Conservation (phyloP, 176 grass and related monocot species). For the Luzula sylvatica region DNA sequence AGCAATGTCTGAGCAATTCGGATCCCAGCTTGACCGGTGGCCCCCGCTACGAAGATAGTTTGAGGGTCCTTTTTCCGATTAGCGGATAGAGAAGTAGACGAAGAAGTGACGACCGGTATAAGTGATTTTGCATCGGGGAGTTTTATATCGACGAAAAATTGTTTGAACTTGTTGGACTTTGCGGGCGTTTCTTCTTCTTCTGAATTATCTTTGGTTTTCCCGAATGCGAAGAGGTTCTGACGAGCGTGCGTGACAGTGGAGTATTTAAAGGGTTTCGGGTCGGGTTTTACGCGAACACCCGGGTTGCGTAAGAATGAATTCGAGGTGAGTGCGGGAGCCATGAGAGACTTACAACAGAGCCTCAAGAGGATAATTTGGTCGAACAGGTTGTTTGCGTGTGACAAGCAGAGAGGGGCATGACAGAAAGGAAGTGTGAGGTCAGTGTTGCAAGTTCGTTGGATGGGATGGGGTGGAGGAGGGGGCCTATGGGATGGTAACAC, state of each 20-base stretch:
- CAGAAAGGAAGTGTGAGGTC: conserved; percentile 1
- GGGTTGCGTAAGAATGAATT: conserved; percentile 38
- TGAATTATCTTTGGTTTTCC: conserved; percentile 21
- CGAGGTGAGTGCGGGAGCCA: conserved; percentile 90
- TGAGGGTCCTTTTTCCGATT: conserved; percentile 53
- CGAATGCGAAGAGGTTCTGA: conserved; percentile 29
- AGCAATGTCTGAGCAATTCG: conserved; percentile 69
- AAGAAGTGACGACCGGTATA: conserved; percentile 40
- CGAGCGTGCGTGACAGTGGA: conserved; percentile 25
- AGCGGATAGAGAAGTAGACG: conserved; percentile 30
- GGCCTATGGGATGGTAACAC: conserved; percentile 7
- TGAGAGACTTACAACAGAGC: conserved; percentile 23
- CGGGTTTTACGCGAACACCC: conserved; percentile 27
- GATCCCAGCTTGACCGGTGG: conserved; percentile 63
- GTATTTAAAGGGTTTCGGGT: conserved; percentile 20
- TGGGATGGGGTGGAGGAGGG: background rate
- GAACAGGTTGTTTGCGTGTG: conserved; percentile 31
- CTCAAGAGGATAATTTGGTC: conserved; percentile 7
- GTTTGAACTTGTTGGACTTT: conserved; percentile 26
- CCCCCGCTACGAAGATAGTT: conserved; percentile 75
- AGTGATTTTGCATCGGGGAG: conserved; percentile 39
- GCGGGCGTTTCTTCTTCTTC: conserved; percentile 16
- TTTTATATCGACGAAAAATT: conserved; percentile 54
- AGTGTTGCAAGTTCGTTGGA: conserved; percentile 4
- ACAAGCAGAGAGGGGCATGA: conserved; percentile 11